phyloP scores from a whole-genome alignment of 805 yeast species.

The Metschnikowia peoriensis region DNA sequence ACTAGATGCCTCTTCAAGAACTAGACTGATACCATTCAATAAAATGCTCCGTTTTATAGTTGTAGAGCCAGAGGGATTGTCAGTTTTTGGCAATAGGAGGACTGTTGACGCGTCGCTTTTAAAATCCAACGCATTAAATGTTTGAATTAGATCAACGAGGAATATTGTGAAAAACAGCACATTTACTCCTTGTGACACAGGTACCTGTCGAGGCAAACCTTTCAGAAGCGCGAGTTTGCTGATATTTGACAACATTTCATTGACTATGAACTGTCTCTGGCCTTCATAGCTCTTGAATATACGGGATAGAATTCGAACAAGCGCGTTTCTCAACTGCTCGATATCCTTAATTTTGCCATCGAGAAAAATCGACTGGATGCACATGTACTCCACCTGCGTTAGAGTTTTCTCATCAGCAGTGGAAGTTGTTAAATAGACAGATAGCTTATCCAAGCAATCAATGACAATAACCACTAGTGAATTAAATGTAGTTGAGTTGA shows the following conservation, averaged over 20 bases:
- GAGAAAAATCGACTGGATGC: constrained; percentile 40
- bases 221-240: constrained; percentile 50
- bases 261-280: constrained; percentile 60
- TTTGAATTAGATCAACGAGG: constrained; percentile 41
- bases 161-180: constrained; percentile 51
- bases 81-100: constrained; percentile 4
- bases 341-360: constrained; percentile 23
- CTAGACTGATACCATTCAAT: not conserved
- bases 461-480: not conserved
- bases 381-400: constrained; percentile 58
- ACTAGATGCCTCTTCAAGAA: constrained; percentile 1
- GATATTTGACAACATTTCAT: constrained; percentile 55
- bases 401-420: constrained; percentile 47
- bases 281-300: constrained; percentile 43
- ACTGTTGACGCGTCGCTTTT: constrained; percentile 4
- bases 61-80: constrained; percentile 5
- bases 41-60: constrained; percentile 9
- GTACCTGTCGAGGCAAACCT: constrained; percentile 40
- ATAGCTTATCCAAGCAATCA: constrained; percentile 12
- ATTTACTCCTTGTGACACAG: constrained; percentile 42
- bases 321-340: constrained; percentile 26
- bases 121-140: constrained; percentile 23
- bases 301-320: constrained; percentile 28
- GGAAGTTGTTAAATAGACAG: constrained; percentile 15
- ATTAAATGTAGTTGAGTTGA: constrained; percentile 16